A percentile compares a stretch with the other conserved stretches of the same genome.
phyloP scores from a whole-genome alignment of 108 stramenopile genomes.

The Stephanodiscus minutulus region DNA sequence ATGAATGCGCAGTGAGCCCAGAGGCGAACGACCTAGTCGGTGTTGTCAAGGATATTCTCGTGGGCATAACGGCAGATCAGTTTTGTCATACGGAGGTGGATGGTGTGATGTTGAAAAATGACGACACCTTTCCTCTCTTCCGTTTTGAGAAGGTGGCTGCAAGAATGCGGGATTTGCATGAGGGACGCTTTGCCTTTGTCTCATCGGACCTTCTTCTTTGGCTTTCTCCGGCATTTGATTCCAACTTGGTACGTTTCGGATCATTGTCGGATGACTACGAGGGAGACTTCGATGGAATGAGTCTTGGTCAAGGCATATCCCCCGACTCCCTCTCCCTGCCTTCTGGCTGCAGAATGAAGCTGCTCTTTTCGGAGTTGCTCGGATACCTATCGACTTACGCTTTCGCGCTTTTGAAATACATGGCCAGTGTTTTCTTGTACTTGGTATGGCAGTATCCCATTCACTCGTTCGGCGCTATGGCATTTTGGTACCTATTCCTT shows the following conservation, averaged over 20 bases:
- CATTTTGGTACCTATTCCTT: slow-evolving; percentile 1
- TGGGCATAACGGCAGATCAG: slow-evolving; percentile 26
- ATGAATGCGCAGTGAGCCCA: slow-evolving; percentile 22
- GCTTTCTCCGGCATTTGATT: slow-evolving; percentile 36
- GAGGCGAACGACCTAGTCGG: slow-evolving; percentile 13
- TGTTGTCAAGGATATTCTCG: slow-evolving; percentile 17
- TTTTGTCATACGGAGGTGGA: slow-evolving; percentile 19
- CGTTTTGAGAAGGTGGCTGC: slow-evolving; percentile 32
- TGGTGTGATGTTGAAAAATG: slow-evolving; percentile 13
- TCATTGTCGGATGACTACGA: slow-evolving; percentile 19
- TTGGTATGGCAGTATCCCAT: slow-evolving; percentile 12
- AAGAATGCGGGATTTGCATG: slow-evolving; percentile 9
- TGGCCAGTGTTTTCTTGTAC: neutral
- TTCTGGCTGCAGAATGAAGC: slow-evolving; percentile 16
- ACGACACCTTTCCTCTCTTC: slow-evolving; percentile 31
- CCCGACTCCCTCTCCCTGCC: slow-evolving; percentile 27
- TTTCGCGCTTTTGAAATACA: slow-evolving; percentile 5
- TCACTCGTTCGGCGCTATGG: slow-evolving; percentile 6
- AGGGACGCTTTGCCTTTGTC: neutral
- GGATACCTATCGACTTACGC: slow-evolving; percentile 1
- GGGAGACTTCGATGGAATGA: slow-evolving; percentile 20
- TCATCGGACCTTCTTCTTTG: slow-evolving; percentile 21
- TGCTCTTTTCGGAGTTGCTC: slow-evolving; percentile 28
- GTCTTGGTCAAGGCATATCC: slow-evolving; percentile 22
- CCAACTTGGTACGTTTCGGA: slow-evolving; percentile 21